Evolutionary conservation across 2,329 filamentous ascomycete species (phyloP), one percentile per base, ranked within the genome.

Genomic region (Fusarium torreyae): DNA sequence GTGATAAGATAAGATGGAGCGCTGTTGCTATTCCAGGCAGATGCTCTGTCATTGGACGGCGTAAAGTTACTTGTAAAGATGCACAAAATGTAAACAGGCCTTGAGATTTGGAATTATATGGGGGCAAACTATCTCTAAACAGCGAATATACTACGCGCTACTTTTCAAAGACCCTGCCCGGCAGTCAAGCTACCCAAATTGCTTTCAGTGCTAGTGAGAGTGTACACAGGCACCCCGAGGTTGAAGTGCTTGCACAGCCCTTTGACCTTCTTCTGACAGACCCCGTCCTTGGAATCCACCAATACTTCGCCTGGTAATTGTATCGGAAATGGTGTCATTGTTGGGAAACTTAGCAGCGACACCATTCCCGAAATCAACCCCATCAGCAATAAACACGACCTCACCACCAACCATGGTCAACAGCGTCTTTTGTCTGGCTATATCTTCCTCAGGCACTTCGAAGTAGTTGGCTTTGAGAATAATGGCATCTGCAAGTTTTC

Each of bases 341-440:
- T 49, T 73, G 6, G 63, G 36, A 45, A 70, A 72, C 38, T 58
- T 70, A 6, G 69, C 40, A 3, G 34, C 50, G 1, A 67, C 63
- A 3, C 52, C 38, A 26, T 48, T 42, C 13, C 44, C 62, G 17
- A 72, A 68, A 18, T 69, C 53, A 9, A 58, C 38, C 4, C 48
- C 68, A 7, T 73, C 66, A 5, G 65, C 60, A 1, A 73, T 56
- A 14, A 71, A 72, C 1, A 73, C 36, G 1, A 73, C 43, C 42
- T 72, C 69, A 7, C 71, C 69, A 3, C 71, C 71, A 2, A 71
- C 52, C 69, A 73, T 73, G 0, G 68, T 73, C 24, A 73, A 18
- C 24, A 72, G n/a, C 3, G 57, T 49, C 51, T 69, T 71, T 4
- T 71, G 63, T 13, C 71, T 66, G 1, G 62, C 71, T 9, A 72